Evolutionary conservation across 2,329 filamentous ascomycete genomes (phyloP).

Genomic region (Rutstroemia sp.): DNA sequence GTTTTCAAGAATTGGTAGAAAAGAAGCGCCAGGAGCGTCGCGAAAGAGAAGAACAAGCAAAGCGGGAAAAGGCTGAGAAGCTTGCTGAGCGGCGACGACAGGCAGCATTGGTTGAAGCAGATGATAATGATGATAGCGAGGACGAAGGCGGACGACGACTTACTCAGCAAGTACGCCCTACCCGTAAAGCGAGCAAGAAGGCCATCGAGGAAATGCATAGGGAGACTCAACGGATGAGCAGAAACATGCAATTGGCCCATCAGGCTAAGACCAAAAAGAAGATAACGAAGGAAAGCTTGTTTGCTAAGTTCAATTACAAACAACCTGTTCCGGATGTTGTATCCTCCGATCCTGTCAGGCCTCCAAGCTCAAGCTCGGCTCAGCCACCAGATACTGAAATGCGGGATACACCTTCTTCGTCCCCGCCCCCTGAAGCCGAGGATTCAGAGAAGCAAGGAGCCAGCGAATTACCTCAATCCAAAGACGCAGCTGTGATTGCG

Average conservation of each 20-base stretch:
- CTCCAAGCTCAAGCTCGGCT: slow-evolving; percentile 47
- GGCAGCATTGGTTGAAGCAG: slow-evolving; percentile 44
- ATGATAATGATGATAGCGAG: slow-evolving; percentile 48
- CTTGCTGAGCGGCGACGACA: slow-evolving; percentile 34
- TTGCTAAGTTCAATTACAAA: slow-evolving; percentile 76
- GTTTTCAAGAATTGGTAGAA: slow-evolving; percentile 65
- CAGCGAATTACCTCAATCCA: background rate
- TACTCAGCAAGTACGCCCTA: slow-evolving; percentile 61
- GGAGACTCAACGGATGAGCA: slow-evolving; percentile 84
- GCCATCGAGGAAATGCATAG: slow-evolving; percentile 90
- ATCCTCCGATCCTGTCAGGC: slow-evolving; percentile 30
- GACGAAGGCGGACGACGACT: slow-evolving; percentile 57
- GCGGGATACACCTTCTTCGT: slow-evolving; percentile 65
- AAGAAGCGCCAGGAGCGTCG: slow-evolving; percentile 66
- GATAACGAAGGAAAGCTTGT: slow-evolving; percentile 73
- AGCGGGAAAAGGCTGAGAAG: slow-evolving; percentile 33
- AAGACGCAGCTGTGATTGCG: background rate
- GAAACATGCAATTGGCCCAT: slow-evolving; percentile 86
- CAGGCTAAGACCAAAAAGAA: slow-evolving; percentile 88
- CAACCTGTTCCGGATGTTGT: slow-evolving; percentile 25
- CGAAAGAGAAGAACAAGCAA: slow-evolving; percentile 55
- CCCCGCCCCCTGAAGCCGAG: slow-evolving; percentile 41
- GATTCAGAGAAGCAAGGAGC: slow-evolving; percentile 24
- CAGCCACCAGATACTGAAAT: slow-evolving; percentile 45
- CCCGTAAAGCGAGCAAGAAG: slow-evolving; percentile 87